Evolutionary conservation across 345 rosid genomes (phyloP).

Genomic region (Balakata baccata): DNA sequence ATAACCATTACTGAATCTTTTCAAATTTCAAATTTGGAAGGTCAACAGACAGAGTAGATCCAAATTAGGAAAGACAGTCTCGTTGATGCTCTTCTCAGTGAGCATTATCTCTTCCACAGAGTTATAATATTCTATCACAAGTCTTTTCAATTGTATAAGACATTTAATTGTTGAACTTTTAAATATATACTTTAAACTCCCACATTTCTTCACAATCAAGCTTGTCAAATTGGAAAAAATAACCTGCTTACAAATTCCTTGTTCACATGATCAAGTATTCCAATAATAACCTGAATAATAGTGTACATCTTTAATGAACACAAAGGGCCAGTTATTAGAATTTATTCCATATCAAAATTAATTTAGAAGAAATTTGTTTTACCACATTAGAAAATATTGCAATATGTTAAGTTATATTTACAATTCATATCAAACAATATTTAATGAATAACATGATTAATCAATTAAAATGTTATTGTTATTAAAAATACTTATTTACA

Average conservation of each 20-base stretch:
- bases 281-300: no score
- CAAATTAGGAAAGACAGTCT: constrained; percentile 14
- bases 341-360: no score
- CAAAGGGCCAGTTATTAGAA: no score
- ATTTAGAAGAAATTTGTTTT: no score
- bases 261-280: no score
- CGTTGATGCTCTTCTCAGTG: neutral
- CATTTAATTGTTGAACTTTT: neutral
- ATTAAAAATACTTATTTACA: no score
- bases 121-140: neutral
- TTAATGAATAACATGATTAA: no score
- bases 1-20: neutral
- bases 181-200: neutral
- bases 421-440: no score
- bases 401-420: no score
- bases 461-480: no score
- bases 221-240: constrained; percentile 9
- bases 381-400: no score
- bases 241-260: neutral
- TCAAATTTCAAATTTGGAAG: neutral
- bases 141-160: constrained; percentile 9
- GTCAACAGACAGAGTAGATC: neutral
- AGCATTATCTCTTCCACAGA: constrained; percentile 14
- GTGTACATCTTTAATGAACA: no score
- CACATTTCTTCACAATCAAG: neutral